Conservation (phyloP, 2,329 filamentous ascomycete species). For the Ascocoryne sarcoides region DNA sequence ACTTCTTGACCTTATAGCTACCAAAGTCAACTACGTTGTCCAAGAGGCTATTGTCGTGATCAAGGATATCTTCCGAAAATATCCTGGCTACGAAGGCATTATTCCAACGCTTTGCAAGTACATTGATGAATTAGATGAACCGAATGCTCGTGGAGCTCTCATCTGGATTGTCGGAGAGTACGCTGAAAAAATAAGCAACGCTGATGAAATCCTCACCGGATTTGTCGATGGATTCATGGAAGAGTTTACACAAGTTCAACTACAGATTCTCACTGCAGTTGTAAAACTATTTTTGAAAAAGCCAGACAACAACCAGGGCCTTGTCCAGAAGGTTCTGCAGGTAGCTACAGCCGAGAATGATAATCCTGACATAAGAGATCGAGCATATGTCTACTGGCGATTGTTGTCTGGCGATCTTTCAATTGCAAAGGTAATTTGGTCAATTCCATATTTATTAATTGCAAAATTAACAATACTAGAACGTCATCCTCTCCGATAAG, state of each 20-base stretch:
- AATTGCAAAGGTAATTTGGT: conserved; percentile 63
- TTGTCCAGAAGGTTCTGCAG: conserved; percentile 93
- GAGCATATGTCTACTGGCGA: conserved; percentile 98
- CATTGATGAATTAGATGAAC: conserved; percentile 94
- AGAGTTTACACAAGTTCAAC: conserved; percentile 96
- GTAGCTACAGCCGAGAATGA: conserved; percentile 89
- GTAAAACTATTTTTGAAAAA: conserved; percentile 98
- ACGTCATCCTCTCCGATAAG: conserved; percentile 86
- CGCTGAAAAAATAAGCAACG: conserved; percentile 97
- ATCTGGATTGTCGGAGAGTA: conserved; percentile 99
- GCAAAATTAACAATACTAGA: conserved; percentile 38
- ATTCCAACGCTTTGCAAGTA: conserved; percentile 94
- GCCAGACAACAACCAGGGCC: conserved; percentile 78
- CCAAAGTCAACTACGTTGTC: conserved; percentile 98
- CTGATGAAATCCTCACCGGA: conserved; percentile 82
- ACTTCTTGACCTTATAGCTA: conserved; percentile 86
- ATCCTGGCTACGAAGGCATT: conserved; percentile 94
- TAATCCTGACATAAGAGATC: conserved; percentile 93
- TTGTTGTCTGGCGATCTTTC: conserved; percentile 86
- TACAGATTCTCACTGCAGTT: conserved; percentile 93
- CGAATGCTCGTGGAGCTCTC: conserved; percentile 77
- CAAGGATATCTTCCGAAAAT: conserved; percentile 96
- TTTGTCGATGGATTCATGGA: conserved; percentile 95
- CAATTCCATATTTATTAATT: neutral
- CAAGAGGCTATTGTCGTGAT: conserved; percentile 98